These are phyloP conservation scores for Spergularia marina DNA, from an alignment of 148 eudicot genomes.

Conservation along the genomic window DNA sequence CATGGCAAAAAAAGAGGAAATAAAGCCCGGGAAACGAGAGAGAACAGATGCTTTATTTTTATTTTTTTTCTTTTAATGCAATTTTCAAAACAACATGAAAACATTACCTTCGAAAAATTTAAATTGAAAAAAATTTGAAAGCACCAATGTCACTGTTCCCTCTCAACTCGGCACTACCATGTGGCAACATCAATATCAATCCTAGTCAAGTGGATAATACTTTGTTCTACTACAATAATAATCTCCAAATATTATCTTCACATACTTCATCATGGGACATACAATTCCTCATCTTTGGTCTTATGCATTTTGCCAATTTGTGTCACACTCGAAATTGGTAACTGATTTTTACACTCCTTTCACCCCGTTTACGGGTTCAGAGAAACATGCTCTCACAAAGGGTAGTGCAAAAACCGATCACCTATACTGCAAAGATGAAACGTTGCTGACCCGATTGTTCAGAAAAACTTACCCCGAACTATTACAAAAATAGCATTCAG, in stretches of 20 bases:
- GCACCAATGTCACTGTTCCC: conserved; percentile 28
- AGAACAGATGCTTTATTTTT: conserved; percentile 13
- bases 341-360: too few relatives aligned
- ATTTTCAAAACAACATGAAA: conserved; percentile 1
- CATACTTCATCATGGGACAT: background rate
- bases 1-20: background rate
- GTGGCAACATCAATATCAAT: conserved; percentile 26
- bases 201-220: conserved; percentile 8
- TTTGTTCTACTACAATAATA: background rate
- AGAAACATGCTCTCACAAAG: too few relatives aligned
- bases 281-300: background rate
- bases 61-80: background rate
- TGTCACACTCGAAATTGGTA: too few relatives aligned
- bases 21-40: conserved; percentile 11
- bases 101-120: background rate
- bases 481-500: background rate
- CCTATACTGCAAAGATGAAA: too few relatives aligned
- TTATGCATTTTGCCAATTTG: too few relatives aligned
- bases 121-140: conserved; percentile 2
- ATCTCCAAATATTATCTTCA: background rate
- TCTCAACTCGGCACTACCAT: conserved; percentile 25
- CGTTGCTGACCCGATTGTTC: too few relatives aligned
- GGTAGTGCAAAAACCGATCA: too few relatives aligned
- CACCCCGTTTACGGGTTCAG: too few relatives aligned
- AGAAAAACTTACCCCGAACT: too few relatives aligned